These are phyloP conservation scores for Termitomyces sp. DNA, from an alignment of 768 basidiomycete species.

Conservation along the genomic window DNA sequence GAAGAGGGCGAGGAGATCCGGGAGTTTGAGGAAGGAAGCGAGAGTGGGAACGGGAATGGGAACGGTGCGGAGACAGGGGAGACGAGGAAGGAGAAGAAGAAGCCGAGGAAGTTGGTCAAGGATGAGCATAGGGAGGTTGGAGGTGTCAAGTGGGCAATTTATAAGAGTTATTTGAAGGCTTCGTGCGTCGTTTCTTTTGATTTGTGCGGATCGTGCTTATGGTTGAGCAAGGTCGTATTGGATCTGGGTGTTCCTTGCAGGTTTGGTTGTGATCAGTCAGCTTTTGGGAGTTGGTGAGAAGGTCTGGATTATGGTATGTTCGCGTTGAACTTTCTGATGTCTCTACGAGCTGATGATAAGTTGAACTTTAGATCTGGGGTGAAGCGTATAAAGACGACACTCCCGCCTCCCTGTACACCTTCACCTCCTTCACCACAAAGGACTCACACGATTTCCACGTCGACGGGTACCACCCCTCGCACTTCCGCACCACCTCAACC, in stretches of 20 bases:
- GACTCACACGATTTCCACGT: slow-evolving; percentile 39
- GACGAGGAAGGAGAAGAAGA: slow-evolving; percentile 43
- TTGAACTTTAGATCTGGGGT: slow-evolving; percentile 54
- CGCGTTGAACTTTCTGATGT: background rate
- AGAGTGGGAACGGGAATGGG: slow-evolving; percentile 22
- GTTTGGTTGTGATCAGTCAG: slow-evolving; percentile 51
- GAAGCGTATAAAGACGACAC: slow-evolving; percentile 47
- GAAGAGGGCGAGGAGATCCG: slow-evolving; percentile 14
- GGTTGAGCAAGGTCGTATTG: slow-evolving; percentile 51
- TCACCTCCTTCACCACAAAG: slow-evolving; percentile 33
- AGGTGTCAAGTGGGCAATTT: slow-evolving; percentile 76
- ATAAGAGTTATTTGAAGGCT: slow-evolving; percentile 67
- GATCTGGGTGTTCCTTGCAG: slow-evolving; percentile 57
- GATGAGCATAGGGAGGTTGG: slow-evolving; percentile 83
- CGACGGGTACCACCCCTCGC: slow-evolving; percentile 31
- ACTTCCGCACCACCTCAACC: slow-evolving; percentile 23
- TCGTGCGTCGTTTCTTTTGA: slow-evolving; percentile 45
- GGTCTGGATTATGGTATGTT: slow-evolving; percentile 69
- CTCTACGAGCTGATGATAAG: background rate
- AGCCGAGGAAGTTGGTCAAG: slow-evolving; percentile 71
- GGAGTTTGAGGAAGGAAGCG: background rate
- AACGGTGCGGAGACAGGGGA: slow-evolving; percentile 23
- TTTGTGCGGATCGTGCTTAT: background rate
- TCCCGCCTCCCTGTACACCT: slow-evolving; percentile 27
- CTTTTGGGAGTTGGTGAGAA: slow-evolving; percentile 58